Evolutionary conservation across 1,284 basidiomycete species (phyloP).

Genomic region (Tilletia walkeri): DNA sequence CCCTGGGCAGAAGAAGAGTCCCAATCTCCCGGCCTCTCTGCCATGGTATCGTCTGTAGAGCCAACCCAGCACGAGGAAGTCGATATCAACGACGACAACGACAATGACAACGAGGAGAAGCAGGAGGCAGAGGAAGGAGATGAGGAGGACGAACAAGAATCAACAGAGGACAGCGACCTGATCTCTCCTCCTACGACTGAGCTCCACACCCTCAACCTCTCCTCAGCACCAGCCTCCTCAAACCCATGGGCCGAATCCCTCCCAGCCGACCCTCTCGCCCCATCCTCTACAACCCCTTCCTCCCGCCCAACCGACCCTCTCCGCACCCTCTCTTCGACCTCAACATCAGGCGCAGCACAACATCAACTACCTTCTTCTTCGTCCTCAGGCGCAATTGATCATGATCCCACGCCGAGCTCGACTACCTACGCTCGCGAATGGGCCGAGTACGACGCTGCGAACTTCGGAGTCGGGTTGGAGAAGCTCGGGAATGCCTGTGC

Average conservation of each 20-base stretch:
- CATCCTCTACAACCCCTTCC: not conserved
- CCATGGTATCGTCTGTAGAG: not conserved
- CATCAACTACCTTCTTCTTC: not conserved
- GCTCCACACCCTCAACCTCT: constrained; percentile 1
- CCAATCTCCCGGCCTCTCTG: too few relatives aligned
- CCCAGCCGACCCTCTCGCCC: not conserved
- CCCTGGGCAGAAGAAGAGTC: too few relatives aligned
- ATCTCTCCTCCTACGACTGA: not conserved
- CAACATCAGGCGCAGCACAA: not conserved
- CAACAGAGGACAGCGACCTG: not conserved
- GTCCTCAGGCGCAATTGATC: not conserved
- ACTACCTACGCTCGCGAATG: constrained; percentile 5
- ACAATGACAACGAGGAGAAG: not conserved
- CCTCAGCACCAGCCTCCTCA: not conserved
- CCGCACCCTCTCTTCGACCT: not conserved
- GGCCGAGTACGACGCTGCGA: constrained; percentile 10
- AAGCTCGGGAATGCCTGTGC: constrained; percentile 7
- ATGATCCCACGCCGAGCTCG: not conserved
- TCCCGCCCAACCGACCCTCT: not conserved
- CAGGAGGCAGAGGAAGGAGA: not conserved
- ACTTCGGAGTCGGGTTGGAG: constrained; percentile 12
- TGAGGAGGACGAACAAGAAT: not conserved
- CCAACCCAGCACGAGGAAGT: not conserved
- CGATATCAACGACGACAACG: not conserved
- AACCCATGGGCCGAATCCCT: constrained; percentile 14